A percentile compares a stretch with the other conserved stretches of the same genome.
These are phyloP conservation scores for Pterocarpus santalinus DNA, from an alignment of 306 rosid species.

Conservation along the genomic window DNA sequence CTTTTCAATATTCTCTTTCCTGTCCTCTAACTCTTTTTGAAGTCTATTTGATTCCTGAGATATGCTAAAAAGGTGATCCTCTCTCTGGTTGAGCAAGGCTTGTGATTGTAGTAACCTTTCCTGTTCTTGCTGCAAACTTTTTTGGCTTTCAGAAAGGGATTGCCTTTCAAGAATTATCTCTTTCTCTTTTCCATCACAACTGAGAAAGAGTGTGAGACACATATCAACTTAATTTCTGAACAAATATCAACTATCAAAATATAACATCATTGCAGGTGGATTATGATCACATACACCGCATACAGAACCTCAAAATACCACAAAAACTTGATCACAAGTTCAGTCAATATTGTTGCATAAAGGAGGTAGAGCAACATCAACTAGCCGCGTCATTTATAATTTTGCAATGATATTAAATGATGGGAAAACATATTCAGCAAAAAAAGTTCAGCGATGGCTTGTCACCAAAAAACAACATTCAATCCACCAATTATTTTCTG, in stretches of 20 bases:
- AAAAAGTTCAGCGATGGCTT: neutral
- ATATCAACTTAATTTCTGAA: conserved; percentile 32
- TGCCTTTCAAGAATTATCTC: conserved; percentile 82
- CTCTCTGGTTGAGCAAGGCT: conserved; percentile 82
- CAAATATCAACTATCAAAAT: conserved; percentile 35
- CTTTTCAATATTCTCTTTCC: conserved; percentile 59
- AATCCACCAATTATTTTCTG: neutral
- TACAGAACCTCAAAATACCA: conserved; percentile 16
- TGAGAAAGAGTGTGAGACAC: conserved; percentile 21
- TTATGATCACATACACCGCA: conserved; percentile 10
- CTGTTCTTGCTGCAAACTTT: conserved; percentile 80
- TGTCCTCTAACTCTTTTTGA: conserved; percentile 77
- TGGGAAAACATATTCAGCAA: neutral
- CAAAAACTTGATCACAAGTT: conserved; percentile 8
- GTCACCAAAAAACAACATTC: neutral
- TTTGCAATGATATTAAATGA: neutral
- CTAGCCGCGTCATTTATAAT: conserved; percentile 13
- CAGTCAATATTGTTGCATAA: neutral
- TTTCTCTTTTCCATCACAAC: conserved; percentile 90
- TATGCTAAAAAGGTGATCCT: conserved; percentile 66
- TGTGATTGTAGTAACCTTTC: conserved; percentile 89
- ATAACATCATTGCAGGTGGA: conserved; percentile 26
- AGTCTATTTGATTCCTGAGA: conserved; percentile 76
- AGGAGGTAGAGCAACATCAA: neutral
- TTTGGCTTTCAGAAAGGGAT: conserved; percentile 83